phyloP scores from a whole-genome alignment of 768 basidiomycete genomes.

The Hydnomerulius pinastri region DNA sequence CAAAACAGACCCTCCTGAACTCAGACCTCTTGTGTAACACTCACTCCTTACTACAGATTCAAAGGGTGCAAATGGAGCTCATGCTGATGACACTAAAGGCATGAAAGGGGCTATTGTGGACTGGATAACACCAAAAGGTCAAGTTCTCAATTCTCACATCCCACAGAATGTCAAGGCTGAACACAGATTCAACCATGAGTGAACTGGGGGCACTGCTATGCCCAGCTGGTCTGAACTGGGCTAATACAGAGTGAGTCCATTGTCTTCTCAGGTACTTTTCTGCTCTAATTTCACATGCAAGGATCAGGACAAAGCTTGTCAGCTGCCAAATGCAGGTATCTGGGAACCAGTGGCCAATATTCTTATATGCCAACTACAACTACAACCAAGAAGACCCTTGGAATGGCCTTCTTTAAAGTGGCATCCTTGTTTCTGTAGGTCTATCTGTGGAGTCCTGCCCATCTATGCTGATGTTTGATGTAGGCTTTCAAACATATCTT shows the following conservation, averaged over 20 bases:
- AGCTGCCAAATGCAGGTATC: constrained; percentile 6
- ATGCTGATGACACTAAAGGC: constrained; percentile 24
- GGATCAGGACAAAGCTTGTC: constrained; percentile 7
- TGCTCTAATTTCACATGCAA: background rate
- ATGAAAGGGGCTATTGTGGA: constrained; percentile 18
- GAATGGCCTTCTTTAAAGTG: constrained; percentile 23
- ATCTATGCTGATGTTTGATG: background rate
- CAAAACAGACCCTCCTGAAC: too few relatives aligned
- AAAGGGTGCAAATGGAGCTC: constrained; percentile 23
- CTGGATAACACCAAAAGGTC: constrained; percentile 21
- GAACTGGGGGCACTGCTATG: constrained; percentile 30
- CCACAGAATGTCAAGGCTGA: constrained; percentile 10
- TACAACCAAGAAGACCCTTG: constrained; percentile 17
- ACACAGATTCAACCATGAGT: constrained; percentile 24
- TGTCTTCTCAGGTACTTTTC: background rate
- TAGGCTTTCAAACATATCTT: constrained; percentile 33
- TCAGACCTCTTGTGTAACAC: too few relatives aligned
- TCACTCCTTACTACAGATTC: constrained; percentile 26
- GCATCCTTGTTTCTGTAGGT: constrained; percentile 24
- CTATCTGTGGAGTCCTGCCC: background rate
- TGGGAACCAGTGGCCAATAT: constrained; percentile 22
- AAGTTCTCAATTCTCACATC: constrained; percentile 14
- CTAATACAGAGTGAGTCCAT: constrained; percentile 13
- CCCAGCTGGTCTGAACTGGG: constrained; percentile 30
- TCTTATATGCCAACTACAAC: constrained; percentile 18